Evolutionary conservation across 257 asterid species (phyloP), one percentile per base, ranked within the genome.

Genomic region (Scutellaria barbata): DNA sequence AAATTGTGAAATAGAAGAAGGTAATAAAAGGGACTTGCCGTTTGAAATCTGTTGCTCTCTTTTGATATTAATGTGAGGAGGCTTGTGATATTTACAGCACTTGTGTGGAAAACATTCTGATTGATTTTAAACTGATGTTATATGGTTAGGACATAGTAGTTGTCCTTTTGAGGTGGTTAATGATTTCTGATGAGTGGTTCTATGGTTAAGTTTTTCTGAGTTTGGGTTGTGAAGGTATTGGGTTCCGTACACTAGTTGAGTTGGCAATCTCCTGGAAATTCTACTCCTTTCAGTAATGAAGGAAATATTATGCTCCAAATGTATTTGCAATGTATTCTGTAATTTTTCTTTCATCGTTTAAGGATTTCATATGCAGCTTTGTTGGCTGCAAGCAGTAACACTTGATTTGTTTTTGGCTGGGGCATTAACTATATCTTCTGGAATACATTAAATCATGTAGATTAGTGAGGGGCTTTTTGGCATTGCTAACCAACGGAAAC

Each of bases 191-290:
- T 48, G 45, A 39, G 56, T 42, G 12, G 33, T 43, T 35, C 14
- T 6, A 51, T 46, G 55, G 50, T 40, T 20, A 42, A n/a, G 17
- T 39, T 46, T 7, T 20, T 71, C 25, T 12, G 12, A 12, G 56
- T 37, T 33, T 20, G 53, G 20, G 25, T 30, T 55, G 12, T 33
- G 61, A 74, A 33, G 76, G 42, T 68, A 18, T 42, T 54, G 13
- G 47, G 30, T 22, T 56, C 12, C 10, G 22, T 72, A 13, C 51
- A 9, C 45, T 58, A 56, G 61, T 71, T 56, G 62, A 18, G 3
- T 18, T 72, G 18, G 41, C 5, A 12, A 47, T 43, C 40, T 10
- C 37, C 16, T 51, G 47, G 47, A 33, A 48, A 10, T 22, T 17
- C 6, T 57, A 2, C 64, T 12, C 12, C 17, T 25, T 25, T 25